Evolutionary conservation across 805 yeast genomes (phyloP), one percentile per base, ranked within the genome.

Genomic region (Saturnispora ahearnii): DNA sequence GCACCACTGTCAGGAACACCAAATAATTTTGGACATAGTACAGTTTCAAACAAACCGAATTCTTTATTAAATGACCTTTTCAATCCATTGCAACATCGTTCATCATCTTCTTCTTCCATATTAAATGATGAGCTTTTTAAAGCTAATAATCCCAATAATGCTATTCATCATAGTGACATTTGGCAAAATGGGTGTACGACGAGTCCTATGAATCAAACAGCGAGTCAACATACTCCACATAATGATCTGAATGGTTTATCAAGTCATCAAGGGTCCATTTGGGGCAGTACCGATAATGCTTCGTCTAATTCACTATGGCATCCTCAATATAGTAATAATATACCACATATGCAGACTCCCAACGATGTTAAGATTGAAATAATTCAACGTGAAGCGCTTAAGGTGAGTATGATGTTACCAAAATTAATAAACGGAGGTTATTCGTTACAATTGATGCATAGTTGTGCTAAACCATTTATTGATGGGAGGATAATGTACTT

Each of bases 351-450:
- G 11, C 10, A 41, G 15, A 37, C 22, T 8, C 2, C 41, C 12
- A 10, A 44, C 13, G 18, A 12, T 7, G 32, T 41, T 24, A 41
- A 15, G 6, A 32, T 36, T 15, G 50, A 47, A 22, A 21, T 48
- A 9, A 63, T 76, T 45, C 78, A 72, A 50, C 45, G 65, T 3
- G 74, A 76, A 18, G 70, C 76, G 2, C 60, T 62, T 44, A 66
- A 68, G 44, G 74, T 76, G 3, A 68, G 69, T 44, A 66, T 64
- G 38, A 56, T 63, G 32, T 51, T 74, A 28, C 69, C 67, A 24
- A 38, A 42, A 22, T n/a, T 31, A 12, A 28, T 42, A 9, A 51
- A 53, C 45, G 51, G 54, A 21, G 55, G 53, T 29, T 58, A 51
- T 21, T 57, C 66, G 0, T 49, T 55, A 10, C 57, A 51, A 31